Evolutionary conservation across 2,329 filamentous ascomycete genomes (phyloP).

Genomic region (Apiospora hydei): DNA sequence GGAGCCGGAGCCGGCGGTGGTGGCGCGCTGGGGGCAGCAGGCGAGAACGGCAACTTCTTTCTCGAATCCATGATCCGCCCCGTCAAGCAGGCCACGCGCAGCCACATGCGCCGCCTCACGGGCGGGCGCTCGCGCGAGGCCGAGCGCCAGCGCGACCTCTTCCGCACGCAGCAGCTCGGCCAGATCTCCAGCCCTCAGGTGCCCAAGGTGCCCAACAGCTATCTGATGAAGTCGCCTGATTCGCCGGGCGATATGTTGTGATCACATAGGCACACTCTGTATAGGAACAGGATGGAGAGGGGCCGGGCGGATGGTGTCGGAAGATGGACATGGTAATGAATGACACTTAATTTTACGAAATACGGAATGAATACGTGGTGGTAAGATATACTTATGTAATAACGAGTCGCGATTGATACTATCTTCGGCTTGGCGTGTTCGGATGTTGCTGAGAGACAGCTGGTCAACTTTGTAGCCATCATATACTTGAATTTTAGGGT

Average conservation of each 20-base stretch:
- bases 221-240: conserved; percentile 38
- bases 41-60: conserved; percentile 59
- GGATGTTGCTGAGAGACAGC: neutral
- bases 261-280: neutral
- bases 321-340: neutral
- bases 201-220: conserved; percentile 49
- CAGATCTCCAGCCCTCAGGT: conserved; percentile 49
- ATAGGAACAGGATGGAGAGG: neutral
- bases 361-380: neutral
- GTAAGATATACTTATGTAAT: conserved; percentile 9
- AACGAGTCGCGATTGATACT: neutral
- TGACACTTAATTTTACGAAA: conserved; percentile 6
- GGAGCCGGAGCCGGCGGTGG: conserved; percentile 34
- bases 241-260: conserved; percentile 37
- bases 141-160: conserved; percentile 45
- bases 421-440: neutral
- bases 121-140: conserved; percentile 57
- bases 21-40: conserved; percentile 39
- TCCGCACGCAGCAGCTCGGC: conserved; percentile 38
- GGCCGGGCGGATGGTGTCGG: neutral
- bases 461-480: neutral
- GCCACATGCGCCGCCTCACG: conserved; percentile 68
- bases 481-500: neutral
- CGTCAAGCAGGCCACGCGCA: conserved; percentile 62
- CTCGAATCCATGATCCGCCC: conserved; percentile 69